Evolutionary conservation across 1,284 basidiomycete species (phyloP).

Genomic region (Coriolopsis trogii): DNA sequence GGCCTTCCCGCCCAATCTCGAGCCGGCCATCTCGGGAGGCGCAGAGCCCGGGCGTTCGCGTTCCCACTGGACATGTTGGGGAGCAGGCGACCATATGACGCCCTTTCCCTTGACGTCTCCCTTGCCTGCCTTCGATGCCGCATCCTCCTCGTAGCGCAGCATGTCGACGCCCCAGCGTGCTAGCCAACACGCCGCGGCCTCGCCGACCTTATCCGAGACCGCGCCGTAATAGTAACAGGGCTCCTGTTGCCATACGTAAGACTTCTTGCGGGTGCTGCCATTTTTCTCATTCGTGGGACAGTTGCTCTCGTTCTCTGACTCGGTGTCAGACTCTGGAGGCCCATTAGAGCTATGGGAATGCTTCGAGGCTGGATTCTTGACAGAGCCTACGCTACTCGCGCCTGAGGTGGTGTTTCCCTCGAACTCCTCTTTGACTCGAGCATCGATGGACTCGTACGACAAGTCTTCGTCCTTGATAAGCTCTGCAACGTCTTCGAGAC

Average conservation of each 20-base stretch:
- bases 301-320: background rate
- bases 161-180: conserved; percentile 85
- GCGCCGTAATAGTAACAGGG: conserved; percentile 74
- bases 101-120: background rate
- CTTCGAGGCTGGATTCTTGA: conserved; percentile 37
- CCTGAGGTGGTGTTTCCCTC: background rate
- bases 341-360: conserved; percentile 26
- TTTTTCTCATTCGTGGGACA: conserved; percentile 24
- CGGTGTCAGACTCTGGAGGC: conserved; percentile 7
- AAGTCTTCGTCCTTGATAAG: conserved; percentile 36
- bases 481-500: conserved; percentile 71
- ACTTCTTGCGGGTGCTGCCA: conserved; percentile 28
- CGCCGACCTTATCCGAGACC: conserved; percentile 88
- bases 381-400: background rate
- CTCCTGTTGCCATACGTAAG: conserved; percentile 3
- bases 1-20: background rate
- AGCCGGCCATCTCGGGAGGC: conserved; percentile 17
- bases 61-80: conserved; percentile 7
- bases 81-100: conserved; percentile 8
- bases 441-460: conserved; percentile 6
- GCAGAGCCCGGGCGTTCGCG: conserved; percentile 20
- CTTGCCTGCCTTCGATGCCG: conserved; percentile 14
- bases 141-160: conserved; percentile 65
- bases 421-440: background rate
- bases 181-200: conserved; percentile 89